Base-by-base conservation (phyloP, 1,284 basidiomycete species). In the Cryptococcus sp. region DNA sequence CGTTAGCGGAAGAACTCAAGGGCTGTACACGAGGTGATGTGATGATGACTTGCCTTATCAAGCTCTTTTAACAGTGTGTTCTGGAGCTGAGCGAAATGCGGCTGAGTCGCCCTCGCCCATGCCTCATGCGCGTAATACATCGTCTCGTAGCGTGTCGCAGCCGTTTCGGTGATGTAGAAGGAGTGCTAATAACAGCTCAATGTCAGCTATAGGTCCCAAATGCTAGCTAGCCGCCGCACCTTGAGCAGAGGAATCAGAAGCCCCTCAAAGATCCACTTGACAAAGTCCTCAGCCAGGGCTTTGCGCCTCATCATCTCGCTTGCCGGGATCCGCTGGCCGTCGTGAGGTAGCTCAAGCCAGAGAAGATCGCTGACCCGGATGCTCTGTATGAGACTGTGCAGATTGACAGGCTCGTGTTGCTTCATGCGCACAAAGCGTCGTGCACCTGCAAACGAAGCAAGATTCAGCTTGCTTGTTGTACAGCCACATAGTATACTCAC, bases 51-150 rank as follows among this genome's bases (percentile, higher is more conserved):
- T n/a, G 76, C 78, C n/a, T 61, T 52, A 17, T 64, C 58, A 6
- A 80, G 54, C 46, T 70, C 60, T 38, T 73, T 67, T 43, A 80
- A 72, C 0, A 77, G 63, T 0, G 66, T 68, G 3, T 52, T 41
- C 46, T 71, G 86, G 39, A 98, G 82, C 26, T 85, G 82, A 54
- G 86, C 83, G 17, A 96, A 81, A 22, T 97, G 81, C 0, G 96
- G 96, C 2, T 81, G 79, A 54, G 91, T 93, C 5, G 97, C 81
- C 2, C 78, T 80, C n/a, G 83, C 81, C 96, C 96, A 99, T 65
- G 95, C 93, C 57, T 94, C 92, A 57, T 97, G 93, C 8, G 92
- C 85, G 72, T 96, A 99, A 75, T 95, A 99, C 0, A 98, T 80
- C 0, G 93, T 84, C 51, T 86, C 85, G 64, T 95, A 91, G n/a